Evolutionary conservation across 305 asterid genomes (phyloP).

Genomic region (Rubia balearica): DNA sequence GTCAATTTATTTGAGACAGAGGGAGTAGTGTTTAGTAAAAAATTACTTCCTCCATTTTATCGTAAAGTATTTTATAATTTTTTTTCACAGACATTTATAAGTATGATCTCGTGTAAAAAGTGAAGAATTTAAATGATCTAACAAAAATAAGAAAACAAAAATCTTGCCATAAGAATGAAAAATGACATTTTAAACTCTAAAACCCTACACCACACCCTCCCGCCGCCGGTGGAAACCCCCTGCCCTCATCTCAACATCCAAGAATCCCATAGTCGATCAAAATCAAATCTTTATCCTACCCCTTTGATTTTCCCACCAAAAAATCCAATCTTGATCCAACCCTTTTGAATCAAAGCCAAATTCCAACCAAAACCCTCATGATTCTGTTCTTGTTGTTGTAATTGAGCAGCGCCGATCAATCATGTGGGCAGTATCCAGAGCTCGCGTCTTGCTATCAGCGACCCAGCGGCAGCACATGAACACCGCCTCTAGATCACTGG

Average conservation of each 20-base stretch:
- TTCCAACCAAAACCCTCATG: neutral
- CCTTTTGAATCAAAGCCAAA: neutral
- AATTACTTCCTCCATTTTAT: too few species aligned
- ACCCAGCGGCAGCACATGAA: neutral
- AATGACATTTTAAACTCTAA: too few species aligned
- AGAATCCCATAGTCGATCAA: neutral
- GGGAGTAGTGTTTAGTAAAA: too few species aligned
- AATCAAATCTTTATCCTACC: neutral
- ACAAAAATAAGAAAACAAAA: too few species aligned
- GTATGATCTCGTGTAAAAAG: too few species aligned
- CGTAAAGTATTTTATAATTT: too few species aligned
- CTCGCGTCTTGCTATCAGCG: neutral
- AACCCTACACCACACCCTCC: neutral
- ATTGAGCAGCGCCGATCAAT: neutral
- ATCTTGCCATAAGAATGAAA: too few species aligned
- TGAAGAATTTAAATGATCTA: too few species aligned
- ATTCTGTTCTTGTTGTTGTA: neutral
- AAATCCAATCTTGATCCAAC: neutral
- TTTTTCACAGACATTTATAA: too few species aligned
- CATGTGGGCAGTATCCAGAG: neutral
- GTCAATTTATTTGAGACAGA: too few species aligned
- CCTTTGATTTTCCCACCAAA: neutral
- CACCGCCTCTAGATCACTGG: neutral
- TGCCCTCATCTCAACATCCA: too few species aligned
- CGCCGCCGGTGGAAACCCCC: neutral